A percentile compares a stretch with the other conserved stretches of the same genome.
These are phyloP conservation scores for Keithomyces neogunnii DNA, from an alignment of 2,329 filamentous ascomycete genomes.

Conservation along the genomic window DNA sequence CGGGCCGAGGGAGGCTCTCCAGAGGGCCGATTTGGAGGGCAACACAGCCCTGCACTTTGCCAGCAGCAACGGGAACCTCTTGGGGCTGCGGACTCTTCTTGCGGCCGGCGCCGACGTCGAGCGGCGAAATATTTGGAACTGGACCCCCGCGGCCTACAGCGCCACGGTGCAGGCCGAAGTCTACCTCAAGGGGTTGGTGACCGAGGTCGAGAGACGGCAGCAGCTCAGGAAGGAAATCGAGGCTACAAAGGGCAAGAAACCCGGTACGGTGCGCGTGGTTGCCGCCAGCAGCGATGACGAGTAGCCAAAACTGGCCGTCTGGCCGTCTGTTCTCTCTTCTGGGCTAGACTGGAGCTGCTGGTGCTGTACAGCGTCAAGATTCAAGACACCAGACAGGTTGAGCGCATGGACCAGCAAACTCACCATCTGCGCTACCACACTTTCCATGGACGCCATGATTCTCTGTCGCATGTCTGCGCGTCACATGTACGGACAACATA, in stretches of 20 bases:
- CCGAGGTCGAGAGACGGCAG: constrained; percentile 56
- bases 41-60: constrained; percentile 86
- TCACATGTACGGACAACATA: neutral
- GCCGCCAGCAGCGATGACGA: constrained; percentile 27
- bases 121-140: constrained; percentile 65
- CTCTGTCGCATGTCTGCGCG: too few species aligned
- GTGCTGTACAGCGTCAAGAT: too few species aligned
- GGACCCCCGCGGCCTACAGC: constrained; percentile 78
- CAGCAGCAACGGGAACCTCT: constrained; percentile 69
- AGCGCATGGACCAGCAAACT: too few species aligned
- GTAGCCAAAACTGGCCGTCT: constrained; percentile 15
- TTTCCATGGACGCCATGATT: too few species aligned
- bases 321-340: neutral
- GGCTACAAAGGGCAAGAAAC: constrained; percentile 33
- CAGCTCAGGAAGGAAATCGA: constrained; percentile 31
- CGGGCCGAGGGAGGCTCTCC: constrained; percentile 45
- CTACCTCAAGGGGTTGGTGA: constrained; percentile 70
- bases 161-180: constrained; percentile 77
- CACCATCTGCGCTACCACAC: too few species aligned
- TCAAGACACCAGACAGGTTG: too few species aligned
- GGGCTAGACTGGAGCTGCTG: neutral
- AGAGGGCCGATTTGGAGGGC: constrained; percentile 58
- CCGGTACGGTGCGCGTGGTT: constrained; percentile 36
- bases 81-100: constrained; percentile 67
- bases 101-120: constrained; percentile 70